Evolutionary conservation across 1,139 yeast genomes (phyloP), one percentile per base, ranked within the genome.

Genomic region (Candida mesenterica): DNA sequence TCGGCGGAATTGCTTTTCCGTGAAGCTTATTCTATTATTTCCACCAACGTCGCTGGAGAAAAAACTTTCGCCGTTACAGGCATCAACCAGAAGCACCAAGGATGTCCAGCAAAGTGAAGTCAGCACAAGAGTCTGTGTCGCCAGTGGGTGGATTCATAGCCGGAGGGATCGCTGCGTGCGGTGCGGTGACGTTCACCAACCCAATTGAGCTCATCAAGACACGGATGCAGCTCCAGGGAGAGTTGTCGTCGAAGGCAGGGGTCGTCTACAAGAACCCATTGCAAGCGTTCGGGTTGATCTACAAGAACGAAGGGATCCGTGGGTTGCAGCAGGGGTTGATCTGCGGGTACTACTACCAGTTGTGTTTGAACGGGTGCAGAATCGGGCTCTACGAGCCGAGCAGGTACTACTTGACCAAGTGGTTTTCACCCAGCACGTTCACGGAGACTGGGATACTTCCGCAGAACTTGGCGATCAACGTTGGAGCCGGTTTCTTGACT

Each of bases 151-250:
- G 97, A 3, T 89, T 90, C 51, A 55, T 82, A 4, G 97, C 97
- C 10, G 98, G 97, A 4, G 96, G 96, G 5, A 48, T 88, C 8
- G 98, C 98, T 1, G 97, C 97, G 3, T 90, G 97, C 65, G 95
- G 95, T 36, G 97, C 98, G 0, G 98, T 92, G 25, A 92, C 97
- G 0, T 84, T 90, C 59, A 90, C 97, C 8, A 92, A 92, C 55
- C 98, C 98, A 6, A 84, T 92, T 41, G 98, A 92, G 57, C 71
- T 92, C 46, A 88, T 90, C 53, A 92, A 92, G 64, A 92, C 95
- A 3, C 72, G 97, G 61, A 86, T 92, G 95, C 98, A 92, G 61
- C 69, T 92, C 28, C 97, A 92, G 62, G 98, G 98, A 38, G 97
- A 92, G 61, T 67, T 80, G 3, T 72, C 80, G 22, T 58, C 62